Evolutionary conservation across 805 yeast species (phyloP), one percentile per base, ranked within the genome.

Genomic region (Saturnispora galanensis): DNA sequence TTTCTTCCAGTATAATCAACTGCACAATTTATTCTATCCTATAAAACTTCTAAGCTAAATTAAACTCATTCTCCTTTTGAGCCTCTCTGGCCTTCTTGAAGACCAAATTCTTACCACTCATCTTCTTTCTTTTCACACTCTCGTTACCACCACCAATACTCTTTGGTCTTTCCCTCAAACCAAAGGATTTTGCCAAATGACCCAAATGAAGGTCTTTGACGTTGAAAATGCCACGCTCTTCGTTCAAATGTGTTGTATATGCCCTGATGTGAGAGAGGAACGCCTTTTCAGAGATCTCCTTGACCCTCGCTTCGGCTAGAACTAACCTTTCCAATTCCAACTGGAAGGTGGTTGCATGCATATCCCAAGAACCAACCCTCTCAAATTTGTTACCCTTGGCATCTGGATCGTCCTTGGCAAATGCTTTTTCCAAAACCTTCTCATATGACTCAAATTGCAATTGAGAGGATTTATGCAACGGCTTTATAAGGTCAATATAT

Each of bases 301-400:
- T 79, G 6, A 77, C 75, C 1, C 63, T 57, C 1, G 71, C 61
- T 54, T 84, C 85, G 51, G 77, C 93, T 40, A 93, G 64, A 13
- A 90, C 68, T 83, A 95, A 82, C 59, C 97, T 70, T 67, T 93
- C 99, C 10, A 88, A 75, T 45, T 83, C 79, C 52, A 93, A 69
- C 59, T 93, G 99, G 90, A 94, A 90, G 2, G 96, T 86, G 0
- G 99, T 94, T 4, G 97, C 98, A 55, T 84, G 86, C 28, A 79
- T 77, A 60, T 90, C 97, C 97, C 97, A 94, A 53, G 52, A 62
- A 29, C 65, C 65, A 48, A 68, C 57, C 41, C 52, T 56, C 39
- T 54, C 54, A 17, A 52, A 49, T 35, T 49, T 52, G 31, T 49
- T 49, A 32, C 52, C 55, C 47, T 41, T 52, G 40, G 42, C 51